These are phyloP conservation scores for Fusarium mundagurra DNA, from an alignment of 2,329 filamentous ascomycete species.

Conservation along the genomic window DNA sequence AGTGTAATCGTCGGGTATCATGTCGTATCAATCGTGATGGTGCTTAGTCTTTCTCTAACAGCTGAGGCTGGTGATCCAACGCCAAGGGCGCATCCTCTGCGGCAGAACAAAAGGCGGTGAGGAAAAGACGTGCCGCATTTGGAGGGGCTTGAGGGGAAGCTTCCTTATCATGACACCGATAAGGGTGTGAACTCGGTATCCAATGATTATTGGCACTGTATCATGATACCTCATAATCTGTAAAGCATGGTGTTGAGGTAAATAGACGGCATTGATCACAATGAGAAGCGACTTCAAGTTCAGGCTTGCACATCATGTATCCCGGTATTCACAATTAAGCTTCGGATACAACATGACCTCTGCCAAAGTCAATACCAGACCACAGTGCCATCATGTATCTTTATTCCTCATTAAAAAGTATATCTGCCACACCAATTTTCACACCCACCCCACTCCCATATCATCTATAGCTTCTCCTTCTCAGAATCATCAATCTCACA, in stretches of 20 bases:
- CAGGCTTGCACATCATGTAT: too few relatives aligned
- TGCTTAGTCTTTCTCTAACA: slow-evolving; percentile 14
- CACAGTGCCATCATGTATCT: neutral
- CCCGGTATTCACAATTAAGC: accelerated
- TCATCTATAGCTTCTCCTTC: slow-evolving; percentile 41
- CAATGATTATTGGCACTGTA: neutral
- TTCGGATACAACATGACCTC: too few relatives aligned
- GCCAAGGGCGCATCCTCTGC: neutral
- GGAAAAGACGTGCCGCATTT: neutral
- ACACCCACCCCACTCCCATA: neutral
- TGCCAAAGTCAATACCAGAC: neutral
- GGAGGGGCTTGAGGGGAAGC: neutral
- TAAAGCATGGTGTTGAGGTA: neutral
- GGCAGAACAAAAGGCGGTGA: slow-evolving; percentile 43
- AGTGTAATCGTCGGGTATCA: slow-evolving; percentile 26
- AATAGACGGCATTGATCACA: neutral
- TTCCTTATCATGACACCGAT: slow-evolving; percentile 8
- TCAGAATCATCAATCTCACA: slow-evolving; percentile 75
- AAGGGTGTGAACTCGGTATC: slow-evolving; percentile 17
- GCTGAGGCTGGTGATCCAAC: slow-evolving; percentile 24
- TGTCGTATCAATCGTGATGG: slow-evolving; percentile 29
- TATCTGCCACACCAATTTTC: slow-evolving; percentile 5
- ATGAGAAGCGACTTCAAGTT: accelerated
- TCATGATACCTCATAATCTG: neutral
- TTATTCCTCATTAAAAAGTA: slow-evolving; percentile 15